These are phyloP conservation scores for Podosphaera xanthii DNA, from an alignment of 2,329 filamentous ascomycete genomes.

Conservation along the genomic window DNA sequence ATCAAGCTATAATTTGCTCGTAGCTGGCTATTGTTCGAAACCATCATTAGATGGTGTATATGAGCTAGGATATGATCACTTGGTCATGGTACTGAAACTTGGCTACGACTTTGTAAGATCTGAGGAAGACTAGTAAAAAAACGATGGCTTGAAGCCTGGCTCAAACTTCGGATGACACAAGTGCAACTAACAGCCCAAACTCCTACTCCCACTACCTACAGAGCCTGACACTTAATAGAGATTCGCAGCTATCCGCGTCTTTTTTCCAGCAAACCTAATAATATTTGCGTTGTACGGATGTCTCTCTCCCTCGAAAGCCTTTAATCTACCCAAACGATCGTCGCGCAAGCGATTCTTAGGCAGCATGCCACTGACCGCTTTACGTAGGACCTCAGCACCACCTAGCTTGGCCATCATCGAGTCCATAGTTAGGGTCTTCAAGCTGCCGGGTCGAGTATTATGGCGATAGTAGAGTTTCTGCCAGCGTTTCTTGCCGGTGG, in stretches of 20 bases:
- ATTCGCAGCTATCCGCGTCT: slow-evolving; percentile 1
- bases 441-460: slow-evolving; percentile 67
- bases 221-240: neutral
- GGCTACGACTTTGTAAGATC: too few species aligned
- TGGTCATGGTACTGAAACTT: too few species aligned
- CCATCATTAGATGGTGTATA: too few species aligned
- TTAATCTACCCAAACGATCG: slow-evolving; percentile 66
- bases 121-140: too few species aligned
- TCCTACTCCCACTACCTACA: neutral
- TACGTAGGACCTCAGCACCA: slow-evolving; percentile 70
- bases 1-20: too few species aligned
- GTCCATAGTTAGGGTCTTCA: slow-evolving; percentile 86
- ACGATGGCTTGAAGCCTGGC: too few species aligned
- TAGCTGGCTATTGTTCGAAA: too few species aligned
- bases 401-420: slow-evolving; percentile 84
- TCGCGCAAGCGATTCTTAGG: slow-evolving; percentile 89
- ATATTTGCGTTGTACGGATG: slow-evolving; percentile 88
- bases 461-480: slow-evolving; percentile 95
- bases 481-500: slow-evolving; percentile 75
- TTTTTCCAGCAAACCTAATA: slow-evolving; percentile 42
- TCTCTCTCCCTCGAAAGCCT: slow-evolving; percentile 80
- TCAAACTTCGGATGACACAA: too few species aligned
- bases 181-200: neutral
- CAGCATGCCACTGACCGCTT: slow-evolving; percentile 90
- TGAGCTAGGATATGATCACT: too few species aligned